Evolutionary conservation across 108 stramenopile species (phyloP).

Genomic region (Nannochloropsis gaditana): DNA sequence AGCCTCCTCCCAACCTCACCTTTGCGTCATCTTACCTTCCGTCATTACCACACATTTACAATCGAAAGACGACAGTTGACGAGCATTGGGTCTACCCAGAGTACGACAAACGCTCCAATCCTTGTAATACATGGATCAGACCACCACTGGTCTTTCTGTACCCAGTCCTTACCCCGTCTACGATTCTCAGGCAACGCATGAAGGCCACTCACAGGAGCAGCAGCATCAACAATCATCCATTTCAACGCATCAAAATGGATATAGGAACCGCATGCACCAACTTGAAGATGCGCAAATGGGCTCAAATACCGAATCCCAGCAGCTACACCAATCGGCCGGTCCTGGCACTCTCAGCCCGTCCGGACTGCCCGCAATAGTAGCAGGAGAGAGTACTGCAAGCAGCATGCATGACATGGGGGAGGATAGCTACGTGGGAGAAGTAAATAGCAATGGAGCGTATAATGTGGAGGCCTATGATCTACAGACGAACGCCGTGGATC

Average conservation of each 20-base stretch:
- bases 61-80: too few species aligned
- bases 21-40: too few species aligned
- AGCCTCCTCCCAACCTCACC: too few species aligned
- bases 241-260: too few species aligned
- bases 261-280: too few species aligned
- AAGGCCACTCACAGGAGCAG: too few species aligned
- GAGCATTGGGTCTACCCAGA: too few species aligned
- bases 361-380: background rate
- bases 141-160: background rate
- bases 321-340: background rate
- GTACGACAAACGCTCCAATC: too few species aligned
- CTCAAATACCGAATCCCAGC: background rate
- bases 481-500: background rate
- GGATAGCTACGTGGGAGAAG: background rate
- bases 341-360: background rate
- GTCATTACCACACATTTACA: too few species aligned
- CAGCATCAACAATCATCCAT: too few species aligned
- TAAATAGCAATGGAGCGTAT: background rate
- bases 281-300: too few species aligned
- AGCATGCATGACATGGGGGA: background rate
- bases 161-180: constrained; percentile 19
- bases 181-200: background rate
- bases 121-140: too few species aligned
- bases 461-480: background rate
- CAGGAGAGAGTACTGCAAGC: background rate